Base-by-base conservation (phyloP, 352 stramenopile genomes). In the Thraustotheca clavata region DNA sequence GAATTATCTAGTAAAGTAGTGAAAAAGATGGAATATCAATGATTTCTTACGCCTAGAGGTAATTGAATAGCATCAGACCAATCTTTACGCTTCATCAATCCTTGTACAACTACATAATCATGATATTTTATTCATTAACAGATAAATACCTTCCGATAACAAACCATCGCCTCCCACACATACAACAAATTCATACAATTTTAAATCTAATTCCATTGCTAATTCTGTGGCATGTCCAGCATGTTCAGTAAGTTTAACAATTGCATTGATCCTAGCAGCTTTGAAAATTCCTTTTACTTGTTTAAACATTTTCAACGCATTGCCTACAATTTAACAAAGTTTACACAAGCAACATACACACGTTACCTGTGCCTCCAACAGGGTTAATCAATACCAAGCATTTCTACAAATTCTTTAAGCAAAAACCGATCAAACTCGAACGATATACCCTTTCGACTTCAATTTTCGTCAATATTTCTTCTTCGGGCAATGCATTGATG, bases 331-430 rank as follows among this genome's bases (percentile, higher is more conserved):
- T 11, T 49, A 36, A 1, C 59, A 3, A 9, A 60, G 16, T 11
- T 14, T 54, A 20, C 38, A 16, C 16, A 16, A 20, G 38, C 20
- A 20, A 20, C 38, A 16, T 31, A 60, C 12, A 14, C n/a, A 33
- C 55, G 35, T 14, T 67, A 67, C 60, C 80, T 1, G 72, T 54
- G 9, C 83, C 83, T 46, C 81, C 77, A 43, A 77, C 74, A 5
- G 83, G 81, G 54, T 89, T 90, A 35, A 92, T 74, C 43, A 89
- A 70, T 36, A 89, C 75, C 33, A 87, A 57, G 63, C 82, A 89
- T 72, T 78, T 76, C 60, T 72, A 39, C 60, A 48, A 9, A 3
- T 52, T 24, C 11, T 14, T 26, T 52, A 9, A 31, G 24, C n/a
- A n/a, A n/a, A n/a, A n/a, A n/a, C n/a, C n/a, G n/a, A n/a, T n/a